Conservation (phyloP, 225 moss, liverwort and hornwort species). For the Neckera pumila region DNA sequence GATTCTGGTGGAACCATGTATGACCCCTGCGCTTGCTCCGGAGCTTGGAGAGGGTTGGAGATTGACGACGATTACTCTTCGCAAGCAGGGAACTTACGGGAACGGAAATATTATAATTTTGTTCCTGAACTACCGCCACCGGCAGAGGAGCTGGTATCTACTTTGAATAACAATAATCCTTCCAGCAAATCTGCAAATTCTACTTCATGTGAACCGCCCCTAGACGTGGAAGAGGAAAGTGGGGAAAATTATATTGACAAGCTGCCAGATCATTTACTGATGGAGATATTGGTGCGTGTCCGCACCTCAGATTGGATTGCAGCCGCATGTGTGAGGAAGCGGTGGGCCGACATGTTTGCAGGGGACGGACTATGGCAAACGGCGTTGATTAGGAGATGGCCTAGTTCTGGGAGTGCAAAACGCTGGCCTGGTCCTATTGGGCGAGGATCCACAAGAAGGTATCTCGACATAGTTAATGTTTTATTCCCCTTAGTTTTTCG, state of each 20-base stretch:
- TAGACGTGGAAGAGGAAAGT: not conserved
- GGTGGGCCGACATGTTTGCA: constrained; percentile 78
- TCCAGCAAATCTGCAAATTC: not conserved
- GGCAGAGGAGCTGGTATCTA: not conserved
- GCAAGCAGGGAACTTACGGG: not conserved
- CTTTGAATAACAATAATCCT: not conserved
- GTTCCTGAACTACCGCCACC: not conserved
- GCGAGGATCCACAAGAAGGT: constrained; percentile 86
- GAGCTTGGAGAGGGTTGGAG: constrained; percentile 54
- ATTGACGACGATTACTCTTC: constrained; percentile 23
- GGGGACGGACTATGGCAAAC: constrained; percentile 85
- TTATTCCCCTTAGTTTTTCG: not conserved
- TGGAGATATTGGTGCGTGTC: constrained; percentile 78
- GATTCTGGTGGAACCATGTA: not conserved
- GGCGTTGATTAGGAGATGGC: constrained; percentile 69
- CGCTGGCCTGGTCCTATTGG: constrained; percentile 92
- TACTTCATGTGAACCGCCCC: not conserved
- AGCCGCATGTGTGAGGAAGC: constrained; percentile 77
- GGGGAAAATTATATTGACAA: constrained; percentile 31
- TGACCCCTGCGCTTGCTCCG: constrained; percentile 34
- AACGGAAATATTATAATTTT: not conserved
- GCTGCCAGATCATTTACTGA: constrained; percentile 85
- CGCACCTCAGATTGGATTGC: constrained; percentile 71
- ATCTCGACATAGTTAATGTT: not conserved
- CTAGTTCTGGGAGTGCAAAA: constrained; percentile 51